Evolutionary conservation across 306 rosid species (phyloP).

Genomic region (Vachellia collinsii): DNA sequence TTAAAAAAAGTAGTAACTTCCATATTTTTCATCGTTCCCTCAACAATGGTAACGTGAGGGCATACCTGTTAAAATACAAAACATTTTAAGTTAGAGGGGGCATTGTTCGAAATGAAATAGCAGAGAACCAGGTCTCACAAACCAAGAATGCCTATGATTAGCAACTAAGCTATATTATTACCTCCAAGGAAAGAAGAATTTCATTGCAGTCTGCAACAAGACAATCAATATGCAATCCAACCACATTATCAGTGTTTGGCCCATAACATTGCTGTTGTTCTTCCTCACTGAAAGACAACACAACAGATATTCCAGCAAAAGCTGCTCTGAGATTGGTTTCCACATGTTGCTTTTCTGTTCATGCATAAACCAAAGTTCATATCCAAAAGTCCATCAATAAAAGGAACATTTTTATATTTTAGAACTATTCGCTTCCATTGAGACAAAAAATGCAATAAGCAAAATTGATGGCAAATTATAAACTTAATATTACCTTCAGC

Average conservation of each 20-base stretch:
- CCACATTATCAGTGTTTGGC: constrained; percentile 37
- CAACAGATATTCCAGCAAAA: constrained; percentile 79
- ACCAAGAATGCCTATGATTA: constrained; percentile 31
- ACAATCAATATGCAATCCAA: constrained; percentile 50
- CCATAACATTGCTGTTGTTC: constrained; percentile 41
- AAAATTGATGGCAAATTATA: constrained; percentile 18
- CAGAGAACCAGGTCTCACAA: constrained; percentile 26
- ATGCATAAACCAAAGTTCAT: constrained; percentile 23
- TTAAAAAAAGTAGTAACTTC: constrained; percentile 64
- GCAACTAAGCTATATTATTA: constrained; percentile 42
- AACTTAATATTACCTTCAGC: not conserved
- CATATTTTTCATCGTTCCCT: constrained; percentile 62
- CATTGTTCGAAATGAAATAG: constrained; percentile 34
- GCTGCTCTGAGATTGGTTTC: constrained; percentile 86
- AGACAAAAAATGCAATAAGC: constrained; percentile 28
- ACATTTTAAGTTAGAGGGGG: constrained; percentile 43
- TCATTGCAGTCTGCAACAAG: constrained; percentile 71
- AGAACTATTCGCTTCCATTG: constrained; percentile 9
- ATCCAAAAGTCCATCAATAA: constrained; percentile 30
- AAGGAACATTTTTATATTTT: constrained; percentile 26
- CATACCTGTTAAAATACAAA: constrained; percentile 61
- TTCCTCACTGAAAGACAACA: constrained; percentile 68
- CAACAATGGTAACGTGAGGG: constrained; percentile 59
- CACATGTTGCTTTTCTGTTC: constrained; percentile 82
- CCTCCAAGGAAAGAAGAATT: constrained; percentile 67